These are phyloP conservation scores for button mushroom (Agaricus bisporus) DNA, from an alignment of 768 basidiomycete species.

Conservation along the genomic window DNA sequence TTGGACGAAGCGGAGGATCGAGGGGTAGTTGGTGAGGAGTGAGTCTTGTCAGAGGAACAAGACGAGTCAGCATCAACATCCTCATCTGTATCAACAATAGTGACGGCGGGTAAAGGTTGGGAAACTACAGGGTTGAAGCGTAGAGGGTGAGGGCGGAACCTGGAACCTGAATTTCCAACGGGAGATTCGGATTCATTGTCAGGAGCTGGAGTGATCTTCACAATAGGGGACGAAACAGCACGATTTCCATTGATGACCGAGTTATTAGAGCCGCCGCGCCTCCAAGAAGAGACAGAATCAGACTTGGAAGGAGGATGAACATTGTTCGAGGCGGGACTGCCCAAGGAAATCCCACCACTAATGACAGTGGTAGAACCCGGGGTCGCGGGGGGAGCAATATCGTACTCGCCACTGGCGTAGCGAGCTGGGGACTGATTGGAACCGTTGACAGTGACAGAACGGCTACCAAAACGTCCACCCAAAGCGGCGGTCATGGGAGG, in stretches of 20 bases:
- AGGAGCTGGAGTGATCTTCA: slow-evolving; percentile 72
- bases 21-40: slow-evolving; percentile 74
- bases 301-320: slow-evolving; percentile 64
- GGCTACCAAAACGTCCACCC: slow-evolving; percentile 71
- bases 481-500: slow-evolving; percentile 79
- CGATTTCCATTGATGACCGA: slow-evolving; percentile 67
- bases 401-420: slow-evolving; percentile 33
- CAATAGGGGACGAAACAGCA: slow-evolving; percentile 53
- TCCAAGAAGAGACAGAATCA: slow-evolving; percentile 75
- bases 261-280: slow-evolving; percentile 67
- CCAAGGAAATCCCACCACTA: slow-evolving; percentile 68
- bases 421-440: slow-evolving; percentile 19
- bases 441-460: slow-evolving; percentile 40
- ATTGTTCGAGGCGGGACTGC: slow-evolving; percentile 40
- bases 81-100: slow-evolving; percentile 47
- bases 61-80: slow-evolving; percentile 51
- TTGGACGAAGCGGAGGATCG: slow-evolving; percentile 56
- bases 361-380: slow-evolving; percentile 63
- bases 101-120: slow-evolving; percentile 47
- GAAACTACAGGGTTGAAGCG: slow-evolving; percentile 51
- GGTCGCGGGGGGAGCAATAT: slow-evolving; percentile 45
- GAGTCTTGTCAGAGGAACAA: slow-evolving; percentile 54
- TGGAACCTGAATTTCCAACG: slow-evolving; percentile 17
- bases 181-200: slow-evolving; percentile 37
- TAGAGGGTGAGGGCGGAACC: slow-evolving; percentile 61